phyloP scores from a whole-genome alignment of 2,329 filamentous ascomycete species.

The Sphaerostilbella broomeana region DNA sequence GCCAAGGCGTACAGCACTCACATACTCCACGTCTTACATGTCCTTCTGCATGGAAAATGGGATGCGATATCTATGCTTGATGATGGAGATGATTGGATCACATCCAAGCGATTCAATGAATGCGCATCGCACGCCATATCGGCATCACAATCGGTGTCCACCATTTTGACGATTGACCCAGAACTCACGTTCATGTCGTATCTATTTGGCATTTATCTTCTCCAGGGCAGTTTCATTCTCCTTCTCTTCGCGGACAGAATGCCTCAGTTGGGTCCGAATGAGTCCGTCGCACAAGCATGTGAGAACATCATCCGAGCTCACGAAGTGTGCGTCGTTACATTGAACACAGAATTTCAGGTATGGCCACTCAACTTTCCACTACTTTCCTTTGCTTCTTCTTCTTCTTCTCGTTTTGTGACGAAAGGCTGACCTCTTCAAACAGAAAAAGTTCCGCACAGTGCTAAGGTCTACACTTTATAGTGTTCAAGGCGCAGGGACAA shows the following conservation, averaged over 20 bases:
- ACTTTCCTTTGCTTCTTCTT: neutral
- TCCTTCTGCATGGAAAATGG: conserved; percentile 43
- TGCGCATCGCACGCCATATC: conserved; percentile 42
- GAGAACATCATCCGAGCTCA: conserved; percentile 45
- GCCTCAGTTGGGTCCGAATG: conserved; percentile 38
- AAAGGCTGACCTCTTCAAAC: neutral
- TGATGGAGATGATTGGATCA: conserved; percentile 42
- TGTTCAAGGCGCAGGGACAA: conserved; percentile 34
- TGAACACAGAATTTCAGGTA: conserved; percentile 45
- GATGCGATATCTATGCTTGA: conserved; percentile 44
- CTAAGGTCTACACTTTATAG: conserved; percentile 43
- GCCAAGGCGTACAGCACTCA: conserved; percentile 42
- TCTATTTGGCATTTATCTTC: conserved; percentile 45
- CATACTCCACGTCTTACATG: conserved; percentile 41
- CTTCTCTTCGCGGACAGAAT: conserved; percentile 44
- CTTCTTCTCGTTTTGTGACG: neutral
- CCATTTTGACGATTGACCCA: conserved; percentile 41
- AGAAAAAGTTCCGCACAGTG: conserved; percentile 51
- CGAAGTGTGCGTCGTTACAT: conserved; percentile 44
- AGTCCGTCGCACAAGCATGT: conserved; percentile 41
- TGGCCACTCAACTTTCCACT: neutral
- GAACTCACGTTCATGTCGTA: conserved; percentile 48
- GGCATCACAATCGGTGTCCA: conserved; percentile 38
- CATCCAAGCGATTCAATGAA: conserved; percentile 37
- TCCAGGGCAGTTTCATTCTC: conserved; percentile 45